A percentile compares a stretch with the other conserved stretches of the same genome.
These are phyloP conservation scores for Coniochaeta ligniaria DNA, from an alignment of 2,329 filamentous ascomycete genomes.

Conservation along the genomic window DNA sequence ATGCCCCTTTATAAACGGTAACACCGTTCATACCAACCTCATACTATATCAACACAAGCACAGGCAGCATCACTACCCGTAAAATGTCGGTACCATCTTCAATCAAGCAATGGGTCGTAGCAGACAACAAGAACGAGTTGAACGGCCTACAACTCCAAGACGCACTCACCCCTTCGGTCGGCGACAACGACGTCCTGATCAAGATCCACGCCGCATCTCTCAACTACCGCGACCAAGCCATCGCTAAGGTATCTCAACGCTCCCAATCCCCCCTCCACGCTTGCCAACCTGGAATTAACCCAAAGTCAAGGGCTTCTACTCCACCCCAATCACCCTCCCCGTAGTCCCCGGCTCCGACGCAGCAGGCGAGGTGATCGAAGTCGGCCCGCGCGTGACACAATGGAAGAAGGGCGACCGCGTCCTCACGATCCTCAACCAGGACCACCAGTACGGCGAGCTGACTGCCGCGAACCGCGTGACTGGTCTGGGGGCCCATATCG, in stretches of 20 bases:
- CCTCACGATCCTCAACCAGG: background rate
- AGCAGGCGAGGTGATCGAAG: background rate
- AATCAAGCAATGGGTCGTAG: constrained; percentile 5
- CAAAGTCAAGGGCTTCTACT: background rate
- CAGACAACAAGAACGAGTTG: background rate
- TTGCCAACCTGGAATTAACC: background rate
- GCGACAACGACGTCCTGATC: constrained; percentile 1
- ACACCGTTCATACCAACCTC: too few relatives aligned
- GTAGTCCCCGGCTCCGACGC: background rate
- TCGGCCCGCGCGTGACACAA: background rate
- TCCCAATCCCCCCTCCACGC: background rate
- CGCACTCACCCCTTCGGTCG: background rate
- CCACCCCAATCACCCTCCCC: background rate
- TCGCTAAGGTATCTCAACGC: background rate
- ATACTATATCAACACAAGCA: too few relatives aligned
- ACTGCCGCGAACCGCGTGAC: background rate
- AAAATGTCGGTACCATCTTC: background rate
- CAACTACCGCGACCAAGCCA: background rate
- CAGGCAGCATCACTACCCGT: too few relatives aligned
- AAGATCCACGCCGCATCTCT: background rate
- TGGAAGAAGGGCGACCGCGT: background rate
- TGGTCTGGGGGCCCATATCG: background rate
- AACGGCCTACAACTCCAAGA: background rate
- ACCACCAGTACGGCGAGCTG: background rate
- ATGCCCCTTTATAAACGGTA: too few relatives aligned